Conservation (phyloP, 83 land plant genomes). For the Diphasiastrum complanatum region DNA sequence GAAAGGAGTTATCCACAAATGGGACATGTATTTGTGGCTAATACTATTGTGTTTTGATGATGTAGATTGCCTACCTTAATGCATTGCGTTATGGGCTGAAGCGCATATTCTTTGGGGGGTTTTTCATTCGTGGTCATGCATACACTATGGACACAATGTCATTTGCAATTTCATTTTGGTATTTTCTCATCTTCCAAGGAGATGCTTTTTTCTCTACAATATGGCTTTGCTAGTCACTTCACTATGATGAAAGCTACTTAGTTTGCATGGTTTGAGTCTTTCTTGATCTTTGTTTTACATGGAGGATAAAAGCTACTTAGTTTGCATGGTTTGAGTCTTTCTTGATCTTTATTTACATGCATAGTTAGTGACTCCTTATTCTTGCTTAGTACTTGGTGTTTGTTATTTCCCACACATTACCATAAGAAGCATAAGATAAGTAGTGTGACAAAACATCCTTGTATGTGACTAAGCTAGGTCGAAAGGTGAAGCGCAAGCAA, state of each 20-base stretch:
- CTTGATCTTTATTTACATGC: no score
- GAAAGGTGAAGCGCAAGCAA: constrained; percentile 89
- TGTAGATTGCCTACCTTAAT: constrained; percentile 79
- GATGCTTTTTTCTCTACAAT: not conserved
- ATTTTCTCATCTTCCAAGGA: constrained; percentile 3
- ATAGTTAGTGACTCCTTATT: no score
- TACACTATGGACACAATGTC: constrained; percentile 99
- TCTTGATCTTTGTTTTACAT: no score
- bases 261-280: no score
- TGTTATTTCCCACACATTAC: no score
- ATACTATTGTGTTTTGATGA: constrained; percentile 14
- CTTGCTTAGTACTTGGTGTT: no score
- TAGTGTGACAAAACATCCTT: no score
- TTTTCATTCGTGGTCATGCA: constrained; percentile 93
- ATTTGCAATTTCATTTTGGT: constrained; percentile 89
- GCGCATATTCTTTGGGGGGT: constrained; percentile 91
- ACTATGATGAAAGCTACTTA: no score
- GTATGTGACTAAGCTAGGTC: constrained; percentile 46
- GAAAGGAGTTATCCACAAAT: no score
- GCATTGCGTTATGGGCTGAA: constrained; percentile 85
- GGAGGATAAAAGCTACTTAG: no score
- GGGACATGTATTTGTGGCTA: not conserved
- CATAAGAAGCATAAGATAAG: no score
- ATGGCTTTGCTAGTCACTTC: not conserved
- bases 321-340: no score